Evolutionary conservation across 257 asterid genomes (phyloP), one percentile per base, ranked within the genome.

Genomic region (Penstemon barbatus): DNA sequence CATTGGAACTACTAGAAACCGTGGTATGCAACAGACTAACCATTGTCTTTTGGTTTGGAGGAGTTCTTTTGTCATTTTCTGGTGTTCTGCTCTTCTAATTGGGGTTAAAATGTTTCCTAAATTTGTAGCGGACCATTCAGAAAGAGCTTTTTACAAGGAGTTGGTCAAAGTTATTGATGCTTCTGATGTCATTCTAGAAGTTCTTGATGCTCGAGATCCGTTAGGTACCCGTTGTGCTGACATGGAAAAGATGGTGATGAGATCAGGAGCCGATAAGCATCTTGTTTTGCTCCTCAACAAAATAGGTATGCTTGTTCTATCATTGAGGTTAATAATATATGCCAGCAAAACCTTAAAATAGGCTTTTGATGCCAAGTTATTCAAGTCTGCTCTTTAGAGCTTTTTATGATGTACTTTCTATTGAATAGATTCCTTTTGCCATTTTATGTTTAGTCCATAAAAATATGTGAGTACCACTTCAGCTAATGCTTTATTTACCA

Each of bases 151-250:
- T 69, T 90, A 90, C 84, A 93, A 88, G 85, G 99, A 93, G 80
- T 77, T 93, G 75, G 96, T 80, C 71, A 93, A 90, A 79, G 99
- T 93, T 5, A 81, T 93, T 12, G 96, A 93, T 45, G 92, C 95
- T 64, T 90, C 99, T 63, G 97, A 93, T 83, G 99, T 93, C 61
- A 88, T 93, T 71, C 60, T 93, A 77, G 97, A 93, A 81, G 97
- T 93, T 74, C 96, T 93, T 78, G 99, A 93, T 84, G 97, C 99
- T 66, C 89, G 97, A 61, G 99, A 90, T 74, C 99, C 99, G 12
- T 73, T 93, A 15, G 99, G 99, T 59, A 90, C 96, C 4, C 97
- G 99, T 12, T 93, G 92, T 59, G 75, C 63, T 37, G 97, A 93
- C 80, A 93, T 88, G 99, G 97, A 93, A 82, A 90, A 81, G 70